phyloP scores from a whole-genome alignment of 192 early-diverging fungal species.

The Coemansia sp. region DNA sequence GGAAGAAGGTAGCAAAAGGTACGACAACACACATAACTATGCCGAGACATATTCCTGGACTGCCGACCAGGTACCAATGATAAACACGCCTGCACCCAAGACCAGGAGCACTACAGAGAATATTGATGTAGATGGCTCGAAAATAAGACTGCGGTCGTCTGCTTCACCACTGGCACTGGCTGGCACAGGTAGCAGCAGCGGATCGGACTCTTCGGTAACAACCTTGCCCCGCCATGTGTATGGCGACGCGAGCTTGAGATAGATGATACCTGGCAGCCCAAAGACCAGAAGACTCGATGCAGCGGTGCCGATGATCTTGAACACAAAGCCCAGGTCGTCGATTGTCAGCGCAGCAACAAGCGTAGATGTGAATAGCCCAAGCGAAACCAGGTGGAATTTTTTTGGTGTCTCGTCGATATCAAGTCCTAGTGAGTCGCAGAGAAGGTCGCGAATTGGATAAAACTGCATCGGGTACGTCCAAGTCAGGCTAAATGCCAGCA shows the following conservation, averaged over 20 bases:
- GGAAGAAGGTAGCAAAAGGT: neutral
- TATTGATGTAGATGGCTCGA: constrained; percentile 25
- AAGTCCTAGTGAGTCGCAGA: constrained; percentile 19
- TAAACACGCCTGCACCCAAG: constrained; percentile 34
- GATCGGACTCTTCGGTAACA: neutral
- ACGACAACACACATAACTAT: neutral
- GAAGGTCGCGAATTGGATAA: constrained; percentile 46
- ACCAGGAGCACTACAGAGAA: constrained; percentile 21
- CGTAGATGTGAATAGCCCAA: constrained; percentile 34
- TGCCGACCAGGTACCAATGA: constrained; percentile 36
- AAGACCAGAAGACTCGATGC: constrained; percentile 45
- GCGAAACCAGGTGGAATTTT: constrained; percentile 16
- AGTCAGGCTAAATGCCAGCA: constrained; percentile 61
- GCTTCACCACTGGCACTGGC: neutral
- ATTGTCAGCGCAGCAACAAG: constrained; percentile 28
- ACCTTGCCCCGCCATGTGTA: neutral
- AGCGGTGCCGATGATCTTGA: constrained; percentile 48
- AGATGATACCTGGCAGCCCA: constrained; percentile 40
- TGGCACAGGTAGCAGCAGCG: constrained; percentile 7
- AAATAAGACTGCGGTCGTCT: constrained; percentile 16
- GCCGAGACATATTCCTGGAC: constrained; percentile 23
- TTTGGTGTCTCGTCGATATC: constrained; percentile 2
- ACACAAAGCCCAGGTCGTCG: constrained; percentile 48
- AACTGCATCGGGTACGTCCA: constrained; percentile 59
- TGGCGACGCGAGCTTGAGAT: constrained; percentile 35